These are phyloP conservation scores for Talaromyces wortmannii DNA, from an alignment of 495 filamentous ascomycete species.

Conservation along the genomic window DNA sequence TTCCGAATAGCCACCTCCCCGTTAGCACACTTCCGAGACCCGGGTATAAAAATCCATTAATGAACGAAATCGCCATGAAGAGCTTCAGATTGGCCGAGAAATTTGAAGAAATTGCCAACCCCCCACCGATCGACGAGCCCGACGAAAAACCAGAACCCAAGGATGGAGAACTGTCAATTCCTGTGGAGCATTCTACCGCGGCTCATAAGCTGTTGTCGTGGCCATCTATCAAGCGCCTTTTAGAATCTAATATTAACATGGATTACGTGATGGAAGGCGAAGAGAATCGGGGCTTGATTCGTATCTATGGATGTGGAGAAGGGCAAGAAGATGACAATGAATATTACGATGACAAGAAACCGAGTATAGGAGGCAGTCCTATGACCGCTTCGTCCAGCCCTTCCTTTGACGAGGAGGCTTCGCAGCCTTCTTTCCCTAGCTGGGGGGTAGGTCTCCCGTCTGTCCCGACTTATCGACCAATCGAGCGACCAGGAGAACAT, in stretches of 20 bases:
- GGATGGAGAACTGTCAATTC: slow-evolving; percentile 57
- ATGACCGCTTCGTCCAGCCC: slow-evolving; percentile 13
- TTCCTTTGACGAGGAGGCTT: slow-evolving; percentile 18
- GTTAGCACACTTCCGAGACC: background rate
- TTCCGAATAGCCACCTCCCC: background rate
- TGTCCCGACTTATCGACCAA: slow-evolving; percentile 2
- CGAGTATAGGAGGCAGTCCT: slow-evolving; percentile 15
- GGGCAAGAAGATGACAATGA: slow-evolving; percentile 51
- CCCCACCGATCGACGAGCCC: background rate
- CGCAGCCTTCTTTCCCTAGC: slow-evolving; percentile 16
- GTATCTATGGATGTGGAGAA: slow-evolving; percentile 74
- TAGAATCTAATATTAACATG: slow-evolving; percentile 39
- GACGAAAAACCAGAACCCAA: slow-evolving; percentile 3
- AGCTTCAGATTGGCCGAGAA: background rate
- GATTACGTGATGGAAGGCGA: slow-evolving; percentile 73
- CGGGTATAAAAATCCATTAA: background rate
- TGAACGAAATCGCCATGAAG: background rate
- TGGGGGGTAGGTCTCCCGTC: slow-evolving; percentile 29
- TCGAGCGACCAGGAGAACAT: slow-evolving; percentile 9
- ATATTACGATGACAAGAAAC: slow-evolving; percentile 16
- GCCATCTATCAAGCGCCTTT: slow-evolving; percentile 54
- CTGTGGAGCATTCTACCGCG: slow-evolving; percentile 72
- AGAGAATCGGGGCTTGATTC: slow-evolving; percentile 65
- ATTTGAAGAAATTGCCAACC: background rate
- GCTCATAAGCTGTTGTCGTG: slow-evolving; percentile 72